A percentile compares a stretch with the other conserved stretches of the same genome.
Conservation (phyloP, 345 rosid genomes). For the Salix koriyanagi region DNA sequence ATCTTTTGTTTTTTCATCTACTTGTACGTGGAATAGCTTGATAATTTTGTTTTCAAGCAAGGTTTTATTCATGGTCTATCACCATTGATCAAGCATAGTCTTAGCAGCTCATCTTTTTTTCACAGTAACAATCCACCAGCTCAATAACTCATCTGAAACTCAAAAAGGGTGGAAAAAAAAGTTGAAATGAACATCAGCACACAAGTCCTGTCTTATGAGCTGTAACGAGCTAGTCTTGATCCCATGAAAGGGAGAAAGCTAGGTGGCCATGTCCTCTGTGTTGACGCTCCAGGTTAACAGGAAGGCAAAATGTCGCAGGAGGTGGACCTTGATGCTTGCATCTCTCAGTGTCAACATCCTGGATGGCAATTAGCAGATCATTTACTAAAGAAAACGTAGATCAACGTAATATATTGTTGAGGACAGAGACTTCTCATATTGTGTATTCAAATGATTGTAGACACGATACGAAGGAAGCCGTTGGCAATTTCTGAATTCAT, state of each 20-base stretch:
- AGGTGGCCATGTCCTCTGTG: background rate
- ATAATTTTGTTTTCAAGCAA: background rate
- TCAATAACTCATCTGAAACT: background rate
- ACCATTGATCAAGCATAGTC: background rate
- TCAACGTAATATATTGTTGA: background rate
- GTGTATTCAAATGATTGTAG: conserved; percentile 4
- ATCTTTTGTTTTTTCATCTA: background rate
- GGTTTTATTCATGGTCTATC: background rate
- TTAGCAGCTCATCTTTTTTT: background rate
- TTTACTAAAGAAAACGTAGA: background rate
- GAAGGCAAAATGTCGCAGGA: background rate
- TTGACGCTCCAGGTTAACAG: background rate
- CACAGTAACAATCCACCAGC: background rate
- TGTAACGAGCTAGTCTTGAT: background rate
- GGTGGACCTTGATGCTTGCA: conserved; percentile 13
- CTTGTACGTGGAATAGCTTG: background rate
- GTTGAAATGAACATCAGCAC: background rate
- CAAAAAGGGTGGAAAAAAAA: background rate
- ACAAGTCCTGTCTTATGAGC: background rate
- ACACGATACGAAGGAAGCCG: background rate
- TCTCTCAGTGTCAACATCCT: background rate
- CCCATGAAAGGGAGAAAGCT: background rate
- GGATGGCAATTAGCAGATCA: background rate
- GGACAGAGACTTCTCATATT: conserved; percentile 14
- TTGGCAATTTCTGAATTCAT: conserved; percentile 10